Evolutionary conservation across 768 basidiomycete genomes (phyloP).

Genomic region (Boletus reticulatus): DNA sequence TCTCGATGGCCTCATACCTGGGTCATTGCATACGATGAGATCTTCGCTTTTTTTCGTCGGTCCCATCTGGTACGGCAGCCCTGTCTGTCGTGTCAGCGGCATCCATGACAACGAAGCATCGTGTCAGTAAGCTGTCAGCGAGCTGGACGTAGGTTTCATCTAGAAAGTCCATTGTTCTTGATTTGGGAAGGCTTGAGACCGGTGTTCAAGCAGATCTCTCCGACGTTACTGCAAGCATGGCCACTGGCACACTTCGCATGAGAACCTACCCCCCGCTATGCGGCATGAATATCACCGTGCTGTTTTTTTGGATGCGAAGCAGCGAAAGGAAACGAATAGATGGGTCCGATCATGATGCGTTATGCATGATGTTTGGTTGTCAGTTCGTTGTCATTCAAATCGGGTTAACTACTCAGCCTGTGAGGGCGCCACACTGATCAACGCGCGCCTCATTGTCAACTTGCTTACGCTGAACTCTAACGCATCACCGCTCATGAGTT

Average conservation of each 20-base stretch:
- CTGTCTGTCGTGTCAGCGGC: not conserved
- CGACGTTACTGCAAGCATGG: not conserved
- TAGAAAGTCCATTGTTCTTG: not conserved
- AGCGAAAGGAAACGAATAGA: not conserved
- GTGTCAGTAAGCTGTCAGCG: not conserved
- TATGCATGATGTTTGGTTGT: too few relatives aligned
- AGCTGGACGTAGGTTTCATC: conserved; percentile 1
- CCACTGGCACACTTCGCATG: not conserved
- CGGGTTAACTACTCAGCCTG: conserved; percentile 2
- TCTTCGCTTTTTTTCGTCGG: not conserved
- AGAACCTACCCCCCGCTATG: not conserved
- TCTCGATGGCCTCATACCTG: not conserved
- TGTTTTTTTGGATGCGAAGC: not conserved
- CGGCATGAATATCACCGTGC: not conserved
- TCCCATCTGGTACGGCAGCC: not conserved
- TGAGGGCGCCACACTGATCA: not conserved
- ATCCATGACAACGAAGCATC: not conserved
- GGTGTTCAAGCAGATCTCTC: not conserved
- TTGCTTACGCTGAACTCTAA: not conserved
- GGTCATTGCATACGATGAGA: not conserved
- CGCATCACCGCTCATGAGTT: not conserved
- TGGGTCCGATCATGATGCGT: not conserved
- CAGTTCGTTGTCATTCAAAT: not conserved
- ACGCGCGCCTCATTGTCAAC: conserved; percentile 5
- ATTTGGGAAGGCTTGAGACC: not conserved